A percentile compares a stretch with the other conserved stretches of the same genome.
These are phyloP conservation scores for Boletus rubescentipes DNA, from an alignment of 768 basidiomycete species.

Conservation along the genomic window DNA sequence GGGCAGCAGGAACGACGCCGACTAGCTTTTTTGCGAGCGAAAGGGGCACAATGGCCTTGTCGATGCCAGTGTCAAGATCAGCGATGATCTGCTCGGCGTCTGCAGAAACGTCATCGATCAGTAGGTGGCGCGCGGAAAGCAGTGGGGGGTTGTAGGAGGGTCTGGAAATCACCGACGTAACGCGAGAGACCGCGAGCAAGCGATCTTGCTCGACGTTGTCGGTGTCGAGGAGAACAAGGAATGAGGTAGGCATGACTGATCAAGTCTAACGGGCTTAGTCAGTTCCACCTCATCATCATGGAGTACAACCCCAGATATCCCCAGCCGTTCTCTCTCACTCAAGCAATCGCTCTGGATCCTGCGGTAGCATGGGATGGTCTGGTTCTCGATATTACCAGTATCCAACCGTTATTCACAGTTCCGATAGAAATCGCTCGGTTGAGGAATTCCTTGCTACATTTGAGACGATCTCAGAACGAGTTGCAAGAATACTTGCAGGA, in stretches of 20 bases:
- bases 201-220: conserved; percentile 44
- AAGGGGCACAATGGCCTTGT: conserved; percentile 75
- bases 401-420: background rate
- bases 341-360: conserved; percentile 66
- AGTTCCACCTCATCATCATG: conserved; percentile 37
- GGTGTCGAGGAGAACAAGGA: conserved; percentile 60
- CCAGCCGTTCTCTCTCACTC: conserved; percentile 72
- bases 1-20: conserved; percentile 63
- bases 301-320: conserved; percentile 64
- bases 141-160: conserved; percentile 32
- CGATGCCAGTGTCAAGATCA: conserved; percentile 75
- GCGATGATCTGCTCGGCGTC: conserved; percentile 56
- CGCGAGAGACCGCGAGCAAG: conserved; percentile 59
- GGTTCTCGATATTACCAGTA: background rate
- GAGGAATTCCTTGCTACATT: conserved; percentile 64
- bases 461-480: conserved; percentile 60
- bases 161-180: conserved; percentile 72
- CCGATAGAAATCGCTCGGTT: conserved; percentile 70
- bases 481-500: conserved; percentile 47
- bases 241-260: conserved; percentile 34
- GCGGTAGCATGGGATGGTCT: conserved; percentile 70
- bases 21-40: conserved; percentile 66
- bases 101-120: conserved; percentile 50
- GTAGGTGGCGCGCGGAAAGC: conserved; percentile 45
- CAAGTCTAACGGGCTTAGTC: conserved; percentile 21